A percentile compares a stretch with the other conserved stretches of the same genome.
phyloP scores from a whole-genome alignment of 768 basidiomycete genomes.

The Phanerodontia chrysosporium region DNA sequence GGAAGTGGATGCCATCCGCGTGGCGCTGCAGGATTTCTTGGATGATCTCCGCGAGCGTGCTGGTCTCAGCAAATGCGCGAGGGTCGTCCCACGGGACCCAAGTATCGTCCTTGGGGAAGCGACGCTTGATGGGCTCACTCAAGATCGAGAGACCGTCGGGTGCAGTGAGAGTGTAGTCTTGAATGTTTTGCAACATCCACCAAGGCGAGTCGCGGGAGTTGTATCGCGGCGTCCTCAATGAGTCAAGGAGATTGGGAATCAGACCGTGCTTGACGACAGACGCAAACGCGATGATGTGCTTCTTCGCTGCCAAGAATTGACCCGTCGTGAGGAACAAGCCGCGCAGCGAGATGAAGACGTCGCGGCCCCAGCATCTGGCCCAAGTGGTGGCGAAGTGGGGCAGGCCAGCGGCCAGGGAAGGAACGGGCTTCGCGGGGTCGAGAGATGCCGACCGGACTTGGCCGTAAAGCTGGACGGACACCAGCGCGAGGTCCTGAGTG shows the following conservation, averaged over 20 bases:
- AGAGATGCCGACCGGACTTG: conserved; percentile 87
- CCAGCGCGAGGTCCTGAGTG: conserved; percentile 86
- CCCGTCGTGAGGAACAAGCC: conserved; percentile 94
- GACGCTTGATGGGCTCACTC: conserved; percentile 78
- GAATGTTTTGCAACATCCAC: conserved; percentile 99
- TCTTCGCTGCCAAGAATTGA: conserved; percentile 77
- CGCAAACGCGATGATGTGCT: conserved; percentile 90
- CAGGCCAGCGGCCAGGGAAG: conserved; percentile 90
- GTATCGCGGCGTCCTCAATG: conserved; percentile 79
- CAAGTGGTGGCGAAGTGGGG: conserved; percentile 92
- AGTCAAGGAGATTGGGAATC: conserved; percentile 94
- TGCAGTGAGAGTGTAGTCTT: conserved; percentile 82
- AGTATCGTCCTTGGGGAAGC: conserved; percentile 91
- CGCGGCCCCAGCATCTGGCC: conserved; percentile 97
- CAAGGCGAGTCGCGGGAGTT: conserved; percentile 98
- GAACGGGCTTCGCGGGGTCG: conserved; percentile 60
- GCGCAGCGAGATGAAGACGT: conserved; percentile 89
- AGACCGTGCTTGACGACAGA: conserved; percentile 93
- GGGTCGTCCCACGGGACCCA: conserved; percentile 92
- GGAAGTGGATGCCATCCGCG: conserved; percentile 86
- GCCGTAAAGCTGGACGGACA: conserved; percentile 87
- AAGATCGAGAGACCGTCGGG: conserved; percentile 83
- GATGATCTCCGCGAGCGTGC: conserved; percentile 87
- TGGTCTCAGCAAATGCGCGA: conserved; percentile 75
- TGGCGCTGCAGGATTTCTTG: conserved; percentile 96